Base-by-base conservation (phyloP, 1,284 basidiomycete genomes). In the Volvariella surrecta region DNA sequence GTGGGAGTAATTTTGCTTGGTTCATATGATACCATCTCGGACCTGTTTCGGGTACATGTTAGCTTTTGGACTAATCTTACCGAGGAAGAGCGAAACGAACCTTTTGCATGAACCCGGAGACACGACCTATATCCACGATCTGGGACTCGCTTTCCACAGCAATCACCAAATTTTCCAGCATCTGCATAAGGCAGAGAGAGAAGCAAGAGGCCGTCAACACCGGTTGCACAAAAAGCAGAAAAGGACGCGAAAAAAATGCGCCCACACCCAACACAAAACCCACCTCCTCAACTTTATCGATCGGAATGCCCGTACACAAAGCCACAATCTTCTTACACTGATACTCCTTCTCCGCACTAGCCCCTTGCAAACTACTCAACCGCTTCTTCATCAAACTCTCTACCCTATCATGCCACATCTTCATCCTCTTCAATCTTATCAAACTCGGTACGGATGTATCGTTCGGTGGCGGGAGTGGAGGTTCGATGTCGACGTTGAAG, bases 291-390 rank as follows among this genome's bases (percentile, higher is more conserved):
- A 97, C 87, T 59, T 84, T 84, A 54, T 94, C 89, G 39, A 90
- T 73, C 1, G 89, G 77, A 41, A 93, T 83, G 35, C 88, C 87
- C 4, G 91, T 90, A 60, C 91, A 95, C 43, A 95, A 67, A 17
- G 90, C 82, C 16, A 98, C 86, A 48, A 97, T 85, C 64, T 83
- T 90, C 63, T 90, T 85, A 67, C 89, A 96, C 63, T 89, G 82
- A 52, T 83, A 83, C 56, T 92, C 86, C 61, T 88, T 90, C 61
- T 87, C 87, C 11, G 84, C 82, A 56, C 82, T 85, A 37, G 82
- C 82, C 31, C 87, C 87, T 52, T 88, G 80, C 48, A 95, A 62
- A 32, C 74, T 74, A 51, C 74, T 71, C 45, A 95, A 61, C 47
- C 86, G 70, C 48, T 75, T 71, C 46, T 80, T 72, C 57, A 94